Percentiles rank a stretch among this genome's conserved stretches.
These are phyloP conservation scores for Triticum aestivum DNA, from an alignment of 176 grass and related monocot genomes.

Conservation along the genomic window IWGSC_CS_RefSeq_v2.1 NC_057808.1:410801625-410802124, in stretches of 20 bases:
- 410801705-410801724: constrained; percentile 47
- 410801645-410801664: constrained; percentile 57
- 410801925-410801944: constrained; percentile 43
- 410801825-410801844: constrained; percentile 40
- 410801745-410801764: neutral
- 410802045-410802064: constrained; percentile 36
- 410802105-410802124: constrained; percentile 28
- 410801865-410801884: constrained; percentile 34
- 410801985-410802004: constrained; percentile 26
- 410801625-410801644: constrained; percentile 4
- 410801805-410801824: neutral
- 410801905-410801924: constrained; percentile 44
- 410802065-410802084: constrained; percentile 23
- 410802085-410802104: constrained; percentile 42
- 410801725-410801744: constrained; percentile 39
- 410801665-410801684: constrained; percentile 47
- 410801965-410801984: constrained; percentile 18
- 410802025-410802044: constrained; percentile 31
- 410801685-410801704: constrained; percentile 29
- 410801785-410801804: neutral
- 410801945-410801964: constrained; percentile 6
- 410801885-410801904: constrained; percentile 8
- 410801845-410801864: constrained; percentile 48
- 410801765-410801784: neutral
- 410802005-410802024: constrained; percentile 16